Evolutionary conservation across 108 stramenopile species (phyloP).

Genomic region (Schizochytrium sp.): DNA sequence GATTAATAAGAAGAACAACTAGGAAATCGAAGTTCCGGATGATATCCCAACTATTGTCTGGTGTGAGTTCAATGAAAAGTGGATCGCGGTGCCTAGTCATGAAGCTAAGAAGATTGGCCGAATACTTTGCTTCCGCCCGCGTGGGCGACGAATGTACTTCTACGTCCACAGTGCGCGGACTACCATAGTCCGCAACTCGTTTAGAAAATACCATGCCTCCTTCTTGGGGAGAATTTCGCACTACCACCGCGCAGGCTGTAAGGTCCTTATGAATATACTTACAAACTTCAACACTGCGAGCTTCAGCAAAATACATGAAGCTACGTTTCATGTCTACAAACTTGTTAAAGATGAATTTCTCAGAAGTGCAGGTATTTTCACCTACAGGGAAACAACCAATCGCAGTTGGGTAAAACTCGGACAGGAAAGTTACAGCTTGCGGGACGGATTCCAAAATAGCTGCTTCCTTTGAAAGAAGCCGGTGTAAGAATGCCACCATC

Average conservation of each 20-base stretch:
- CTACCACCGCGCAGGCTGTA: neutral
- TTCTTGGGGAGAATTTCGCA: neutral
- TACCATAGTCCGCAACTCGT: no score
- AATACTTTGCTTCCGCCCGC: neutral
- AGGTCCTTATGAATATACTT: neutral
- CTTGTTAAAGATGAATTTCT: neutral
- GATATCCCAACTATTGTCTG: conserved; percentile 48
- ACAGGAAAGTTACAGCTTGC: neutral
- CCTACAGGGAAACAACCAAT: conserved; percentile 6
- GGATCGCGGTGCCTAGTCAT: neutral
- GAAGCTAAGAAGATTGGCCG: neutral
- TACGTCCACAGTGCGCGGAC: neutral
- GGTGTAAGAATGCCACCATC: neutral
- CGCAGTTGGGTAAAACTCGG: neutral
- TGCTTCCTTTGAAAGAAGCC: neutral
- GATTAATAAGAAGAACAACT: neutral
- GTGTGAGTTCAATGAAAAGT: neutral
- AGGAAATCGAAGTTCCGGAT: conserved; percentile 15
- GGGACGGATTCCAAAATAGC: neutral
- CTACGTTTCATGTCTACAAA: neutral
- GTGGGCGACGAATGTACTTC: neutral
- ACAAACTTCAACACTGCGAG: neutral
- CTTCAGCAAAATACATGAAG: neutral
- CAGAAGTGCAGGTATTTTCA: neutral
- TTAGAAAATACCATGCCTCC: no score